Percentiles rank a stretch among this genome's conserved stretches.
Evolutionary conservation across 2,329 filamentous ascomycete species (phyloP).

Genomic region (Aspergillus sp.): DNA sequence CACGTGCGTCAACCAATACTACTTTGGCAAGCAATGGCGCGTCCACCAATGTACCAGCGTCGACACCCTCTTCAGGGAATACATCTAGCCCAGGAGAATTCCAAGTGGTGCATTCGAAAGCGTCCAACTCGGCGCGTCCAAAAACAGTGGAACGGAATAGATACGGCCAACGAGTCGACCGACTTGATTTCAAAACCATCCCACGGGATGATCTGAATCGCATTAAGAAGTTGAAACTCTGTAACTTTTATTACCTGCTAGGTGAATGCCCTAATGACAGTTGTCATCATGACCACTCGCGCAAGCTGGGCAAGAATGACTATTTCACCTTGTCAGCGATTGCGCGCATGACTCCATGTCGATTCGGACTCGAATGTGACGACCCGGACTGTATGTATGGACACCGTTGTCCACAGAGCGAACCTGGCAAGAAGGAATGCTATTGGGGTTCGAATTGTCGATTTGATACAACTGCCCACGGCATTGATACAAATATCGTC

Average conservation of each 20-base stretch:
- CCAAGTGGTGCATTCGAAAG: constrained; percentile 31
- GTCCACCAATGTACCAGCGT: constrained; percentile 4
- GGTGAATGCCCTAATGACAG: constrained; percentile 49
- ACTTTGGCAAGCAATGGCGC: constrained; percentile 29
- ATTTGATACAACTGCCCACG: constrained; percentile 50
- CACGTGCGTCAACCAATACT: constrained; percentile 33
- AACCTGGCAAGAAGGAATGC: constrained; percentile 46
- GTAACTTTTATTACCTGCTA: constrained; percentile 54
- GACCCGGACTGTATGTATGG: constrained; percentile 57
- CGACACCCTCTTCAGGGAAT: constrained; percentile 30
- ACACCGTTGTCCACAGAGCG: constrained; percentile 51
- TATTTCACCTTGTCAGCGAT: constrained; percentile 48
- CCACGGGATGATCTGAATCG: constrained; percentile 49
- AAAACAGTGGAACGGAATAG: constrained; percentile 48
- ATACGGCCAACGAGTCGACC: constrained; percentile 52
- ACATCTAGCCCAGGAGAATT: constrained; percentile 32
- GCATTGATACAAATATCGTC: constrained; percentile 50
- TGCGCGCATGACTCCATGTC: constrained; percentile 56
- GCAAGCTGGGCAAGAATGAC: constrained; percentile 47
- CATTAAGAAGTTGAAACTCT: constrained; percentile 55
- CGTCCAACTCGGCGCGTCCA: constrained; percentile 20
- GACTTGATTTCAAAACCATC: constrained; percentile 43
- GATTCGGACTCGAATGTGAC: constrained; percentile 49
- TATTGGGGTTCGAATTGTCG: constrained; percentile 52
- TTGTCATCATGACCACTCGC: constrained; percentile 48